phyloP scores from a whole-genome alignment of 108 stramenopile species.

The Fragilaria radians region DNA sequence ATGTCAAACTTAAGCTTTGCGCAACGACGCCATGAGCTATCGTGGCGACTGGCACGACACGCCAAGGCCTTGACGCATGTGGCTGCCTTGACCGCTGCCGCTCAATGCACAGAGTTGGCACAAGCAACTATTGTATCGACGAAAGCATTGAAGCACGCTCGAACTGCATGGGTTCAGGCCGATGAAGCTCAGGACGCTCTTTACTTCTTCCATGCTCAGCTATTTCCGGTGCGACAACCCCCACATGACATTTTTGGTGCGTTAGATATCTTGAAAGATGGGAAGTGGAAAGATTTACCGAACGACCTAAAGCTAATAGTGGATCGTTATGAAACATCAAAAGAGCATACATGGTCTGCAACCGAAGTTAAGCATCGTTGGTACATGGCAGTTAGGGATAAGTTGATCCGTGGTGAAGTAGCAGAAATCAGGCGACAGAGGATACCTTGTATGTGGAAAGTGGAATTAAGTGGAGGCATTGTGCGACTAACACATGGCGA shows the following conservation, averaged over 20 bases:
- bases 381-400: conserved; percentile 68
- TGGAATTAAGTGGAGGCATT: conserved; percentile 42
- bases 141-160: conserved; percentile 51
- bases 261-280: conserved; percentile 38
- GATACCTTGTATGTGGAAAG: conserved; percentile 26
- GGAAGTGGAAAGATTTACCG: conserved; percentile 66
- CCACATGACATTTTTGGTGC: conserved; percentile 78
- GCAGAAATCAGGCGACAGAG: conserved; percentile 30
- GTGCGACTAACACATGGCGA: conserved; percentile 64
- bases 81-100: conserved; percentile 56
- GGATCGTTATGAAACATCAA: conserved; percentile 55
- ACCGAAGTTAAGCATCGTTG: conserved; percentile 50
- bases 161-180: conserved; percentile 52
- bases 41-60: conserved; percentile 59
- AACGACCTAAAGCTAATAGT: conserved; percentile 49
- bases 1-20: conserved; percentile 81
- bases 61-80: conserved; percentile 53
- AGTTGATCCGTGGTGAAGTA: conserved; percentile 73
- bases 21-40: conserved; percentile 78
- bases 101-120: conserved; percentile 19
- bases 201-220: conserved; percentile 77
- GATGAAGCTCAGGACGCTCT: conserved; percentile 87
- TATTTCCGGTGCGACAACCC: conserved; percentile 50
- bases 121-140: conserved; percentile 38
- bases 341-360: conserved; percentile 44